A percentile compares a stretch with the other conserved stretches of the same genome.
phyloP scores from a whole-genome alignment of 78 protist genomes.

The Chrysochromulina tobinii region DNA sequence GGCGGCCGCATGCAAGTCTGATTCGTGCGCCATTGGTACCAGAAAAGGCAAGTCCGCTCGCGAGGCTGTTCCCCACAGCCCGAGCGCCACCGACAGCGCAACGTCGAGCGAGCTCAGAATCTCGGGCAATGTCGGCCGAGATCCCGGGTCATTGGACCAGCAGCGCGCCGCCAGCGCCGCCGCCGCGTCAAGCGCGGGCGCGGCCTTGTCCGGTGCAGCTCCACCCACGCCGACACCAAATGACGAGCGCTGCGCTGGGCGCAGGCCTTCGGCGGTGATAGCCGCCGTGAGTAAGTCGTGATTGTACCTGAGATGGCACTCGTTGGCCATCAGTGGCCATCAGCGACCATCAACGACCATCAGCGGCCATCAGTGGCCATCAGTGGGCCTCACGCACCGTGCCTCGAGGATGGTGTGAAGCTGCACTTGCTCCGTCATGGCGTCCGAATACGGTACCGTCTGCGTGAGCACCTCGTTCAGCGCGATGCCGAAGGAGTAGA shows the following conservation, averaged over 20 bases:
- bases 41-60: no score
- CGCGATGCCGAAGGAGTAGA: background rate
- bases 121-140: background rate
- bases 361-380: no score
- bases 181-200: background rate
- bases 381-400: no score
- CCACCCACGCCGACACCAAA: no score
- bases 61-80: no score
- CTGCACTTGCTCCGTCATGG: background rate
- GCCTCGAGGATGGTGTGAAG: conserved; percentile 1
- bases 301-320: background rate
- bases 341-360: no score
- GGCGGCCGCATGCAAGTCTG: no score
- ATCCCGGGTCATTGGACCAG: background rate
- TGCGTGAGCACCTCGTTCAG: background rate
- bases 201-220: background rate
- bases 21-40: no score
- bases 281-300: background rate
- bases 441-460: background rate
- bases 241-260: background rate
- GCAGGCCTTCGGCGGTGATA: background rate
- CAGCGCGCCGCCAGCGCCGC: background rate
- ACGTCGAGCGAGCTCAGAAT: no score
- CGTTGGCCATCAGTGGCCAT: no score
- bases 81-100: background rate